Evolutionary conservation across 371 early-diverging fungal genomes (phyloP).

Genomic region (Dinochytrium kinnereticum): DNA sequence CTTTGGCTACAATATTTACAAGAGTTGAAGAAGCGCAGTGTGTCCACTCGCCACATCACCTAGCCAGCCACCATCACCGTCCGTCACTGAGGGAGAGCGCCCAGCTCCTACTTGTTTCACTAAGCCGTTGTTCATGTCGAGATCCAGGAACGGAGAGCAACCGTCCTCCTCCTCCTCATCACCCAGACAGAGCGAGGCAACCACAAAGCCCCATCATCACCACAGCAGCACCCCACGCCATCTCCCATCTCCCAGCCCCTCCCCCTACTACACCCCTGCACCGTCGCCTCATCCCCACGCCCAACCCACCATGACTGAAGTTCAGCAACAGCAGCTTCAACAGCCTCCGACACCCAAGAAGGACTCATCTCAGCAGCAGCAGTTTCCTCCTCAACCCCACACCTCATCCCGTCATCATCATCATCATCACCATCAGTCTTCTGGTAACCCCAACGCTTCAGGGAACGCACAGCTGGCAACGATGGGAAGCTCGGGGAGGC

Average conservation of each 20-base stretch:
- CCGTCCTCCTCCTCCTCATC: not conserved
- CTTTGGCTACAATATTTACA: too few species aligned
- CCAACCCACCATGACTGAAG: conserved; percentile 6
- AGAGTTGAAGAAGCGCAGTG: too few species aligned
- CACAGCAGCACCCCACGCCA: not conserved
- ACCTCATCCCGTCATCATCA: conserved; percentile 9
- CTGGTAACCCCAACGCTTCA: not conserved
- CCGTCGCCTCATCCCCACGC: not conserved
- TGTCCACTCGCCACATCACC: too few species aligned
- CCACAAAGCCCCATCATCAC: not conserved
- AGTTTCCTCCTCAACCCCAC: conserved; percentile 6
- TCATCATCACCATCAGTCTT: not conserved
- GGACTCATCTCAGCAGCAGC: not conserved
- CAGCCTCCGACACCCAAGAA: conserved; percentile 14
- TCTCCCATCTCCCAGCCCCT: not conserved
- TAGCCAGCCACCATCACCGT: too few species aligned
- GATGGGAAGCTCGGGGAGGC: not conserved
- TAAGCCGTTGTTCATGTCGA: conserved; percentile 8
- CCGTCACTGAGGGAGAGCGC: too few species aligned
- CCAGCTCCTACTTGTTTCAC: too few species aligned
- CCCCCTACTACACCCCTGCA: not conserved
- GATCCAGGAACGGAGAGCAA: conserved; percentile 1
- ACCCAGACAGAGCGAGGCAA: not conserved
- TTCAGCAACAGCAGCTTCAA: conserved; percentile 2
- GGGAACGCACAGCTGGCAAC: too few species aligned